Conservation (phyloP, 331 rosid species). For the Prunus yedoensis region DNA sequence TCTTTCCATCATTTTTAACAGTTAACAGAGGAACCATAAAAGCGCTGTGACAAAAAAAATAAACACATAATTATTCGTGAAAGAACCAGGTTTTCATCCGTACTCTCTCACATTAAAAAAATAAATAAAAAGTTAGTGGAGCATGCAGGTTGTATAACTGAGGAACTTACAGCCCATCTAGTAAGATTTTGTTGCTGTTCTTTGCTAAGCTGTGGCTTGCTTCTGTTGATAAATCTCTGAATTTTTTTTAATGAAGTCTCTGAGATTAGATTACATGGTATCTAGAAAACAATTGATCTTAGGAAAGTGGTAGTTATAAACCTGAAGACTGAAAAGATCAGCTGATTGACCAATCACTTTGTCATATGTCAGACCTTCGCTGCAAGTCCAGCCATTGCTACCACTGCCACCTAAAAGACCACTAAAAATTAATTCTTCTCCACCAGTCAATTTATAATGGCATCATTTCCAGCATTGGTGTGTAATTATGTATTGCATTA, state of each 20-base stretch:
- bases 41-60: background rate
- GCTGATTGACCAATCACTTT: slow-evolving; percentile 97
- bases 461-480: background rate
- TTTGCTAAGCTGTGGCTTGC: slow-evolving; percentile 79
- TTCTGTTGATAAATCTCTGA: slow-evolving; percentile 88
- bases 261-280: background rate
- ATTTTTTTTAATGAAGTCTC: background rate
- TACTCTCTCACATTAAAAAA: too few species aligned
- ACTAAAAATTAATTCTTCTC: background rate
- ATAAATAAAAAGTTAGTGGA: too few species aligned
- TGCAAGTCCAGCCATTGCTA: slow-evolving; percentile 96
- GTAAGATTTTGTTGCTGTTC: slow-evolving; percentile 96
- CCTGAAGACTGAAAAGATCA: slow-evolving; percentile 92
- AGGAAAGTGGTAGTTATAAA: slow-evolving; percentile 17
- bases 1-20: too few species aligned
- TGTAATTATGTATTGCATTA: background rate
- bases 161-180: slow-evolving; percentile 91
- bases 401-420: slow-evolving; percentile 65
- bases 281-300: too few species aligned
- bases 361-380: slow-evolving; percentile 91
- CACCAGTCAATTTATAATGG: background rate
- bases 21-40: background rate
- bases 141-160: background rate
- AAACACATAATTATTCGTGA: background rate
- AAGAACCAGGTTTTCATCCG: too few species aligned